A percentile compares a stretch with the other conserved stretches of the same genome.
Conservation (phyloP, 2,329 filamentous ascomycete species). For the Fusarium miscanthi region DNA sequence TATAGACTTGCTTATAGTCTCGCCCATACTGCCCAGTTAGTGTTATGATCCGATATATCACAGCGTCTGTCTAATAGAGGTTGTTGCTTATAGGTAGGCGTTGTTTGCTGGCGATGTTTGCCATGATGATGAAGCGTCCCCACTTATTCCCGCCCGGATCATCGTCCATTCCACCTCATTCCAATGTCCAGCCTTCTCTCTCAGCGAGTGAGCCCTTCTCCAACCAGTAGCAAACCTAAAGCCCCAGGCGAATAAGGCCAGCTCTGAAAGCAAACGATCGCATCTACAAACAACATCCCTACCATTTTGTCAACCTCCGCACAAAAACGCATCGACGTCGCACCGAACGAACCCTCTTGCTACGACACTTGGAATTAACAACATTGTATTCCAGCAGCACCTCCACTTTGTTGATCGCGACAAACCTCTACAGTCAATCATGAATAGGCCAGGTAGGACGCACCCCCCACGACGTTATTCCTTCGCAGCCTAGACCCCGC, state of each 20-base stretch:
- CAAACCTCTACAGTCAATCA: slow-evolving; percentile 55
- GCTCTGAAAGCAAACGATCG: slow-evolving; percentile 32
- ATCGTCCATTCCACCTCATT: slow-evolving; percentile 36
- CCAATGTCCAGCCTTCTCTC: slow-evolving; percentile 38
- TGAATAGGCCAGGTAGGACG: slow-evolving; percentile 71
- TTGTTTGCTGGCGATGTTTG: slow-evolving; percentile 32
- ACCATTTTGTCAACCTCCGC: slow-evolving; percentile 40
- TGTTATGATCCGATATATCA: not conserved
- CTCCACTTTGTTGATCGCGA: slow-evolving; percentile 38
- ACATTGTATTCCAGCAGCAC: slow-evolving; percentile 8
- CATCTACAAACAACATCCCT: slow-evolving; percentile 36
- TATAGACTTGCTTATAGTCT: not conserved
- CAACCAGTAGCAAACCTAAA: slow-evolving; percentile 38
- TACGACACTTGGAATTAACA: slow-evolving; percentile 28
- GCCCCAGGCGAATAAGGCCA: slow-evolving; percentile 30
- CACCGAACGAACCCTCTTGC: slow-evolving; percentile 28
- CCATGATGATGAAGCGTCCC: slow-evolving; percentile 50
- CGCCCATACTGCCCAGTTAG: slow-evolving; percentile 30
- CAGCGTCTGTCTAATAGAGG: not conserved
- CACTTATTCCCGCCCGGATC: slow-evolving; percentile 53
- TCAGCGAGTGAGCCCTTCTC: slow-evolving; percentile 37
- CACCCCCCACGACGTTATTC: slow-evolving; percentile 43
- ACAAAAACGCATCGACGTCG: slow-evolving; percentile 36
- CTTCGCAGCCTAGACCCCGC: slow-evolving; percentile 43
- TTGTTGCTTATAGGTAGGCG: not conserved